These are phyloP conservation scores for Naegleria gruberi DNA, from an alignment of 208 protist species.

Conservation along the genomic window DNA sequence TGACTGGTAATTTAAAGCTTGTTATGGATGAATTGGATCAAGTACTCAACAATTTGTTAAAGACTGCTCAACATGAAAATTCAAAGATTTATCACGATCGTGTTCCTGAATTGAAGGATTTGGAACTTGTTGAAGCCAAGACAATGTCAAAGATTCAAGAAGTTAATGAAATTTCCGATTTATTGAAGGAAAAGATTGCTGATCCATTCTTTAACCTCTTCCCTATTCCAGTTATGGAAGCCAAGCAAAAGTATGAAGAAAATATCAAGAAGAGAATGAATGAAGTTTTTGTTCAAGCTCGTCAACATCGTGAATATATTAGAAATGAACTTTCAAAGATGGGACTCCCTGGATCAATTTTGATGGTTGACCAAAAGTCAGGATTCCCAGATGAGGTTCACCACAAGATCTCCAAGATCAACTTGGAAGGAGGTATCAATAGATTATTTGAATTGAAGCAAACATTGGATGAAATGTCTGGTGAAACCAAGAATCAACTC, in stretches of 20 bases:
- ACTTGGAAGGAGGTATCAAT: not conserved
- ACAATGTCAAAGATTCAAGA: not conserved
- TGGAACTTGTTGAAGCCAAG: not conserved
- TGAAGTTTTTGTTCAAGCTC: not conserved
- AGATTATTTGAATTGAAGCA: not conserved
- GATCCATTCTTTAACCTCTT: not conserved
- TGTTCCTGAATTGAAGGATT: not conserved
- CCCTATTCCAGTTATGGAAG: conserved; percentile 10
- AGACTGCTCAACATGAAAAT: conserved; percentile 14
- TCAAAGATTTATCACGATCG: conserved; percentile 12
- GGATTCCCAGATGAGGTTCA: conserved; percentile 17
- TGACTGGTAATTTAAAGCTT: not conserved
- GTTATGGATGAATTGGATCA: not conserved
- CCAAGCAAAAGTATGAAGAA: not conserved
- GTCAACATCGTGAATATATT: not conserved
- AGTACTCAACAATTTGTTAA: not conserved
- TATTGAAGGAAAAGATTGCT: not conserved
- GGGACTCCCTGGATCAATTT: not conserved
- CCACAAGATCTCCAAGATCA: not conserved
- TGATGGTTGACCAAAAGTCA: not conserved
- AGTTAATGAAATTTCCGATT: not conserved
- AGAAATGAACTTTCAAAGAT: not conserved
- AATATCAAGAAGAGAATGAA: not conserved
- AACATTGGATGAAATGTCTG: not conserved
- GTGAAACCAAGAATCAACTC: not conserved